phyloP scores from a whole-genome alignment of 1,139 yeast genomes.

The Spathaspora sp. region DNA sequence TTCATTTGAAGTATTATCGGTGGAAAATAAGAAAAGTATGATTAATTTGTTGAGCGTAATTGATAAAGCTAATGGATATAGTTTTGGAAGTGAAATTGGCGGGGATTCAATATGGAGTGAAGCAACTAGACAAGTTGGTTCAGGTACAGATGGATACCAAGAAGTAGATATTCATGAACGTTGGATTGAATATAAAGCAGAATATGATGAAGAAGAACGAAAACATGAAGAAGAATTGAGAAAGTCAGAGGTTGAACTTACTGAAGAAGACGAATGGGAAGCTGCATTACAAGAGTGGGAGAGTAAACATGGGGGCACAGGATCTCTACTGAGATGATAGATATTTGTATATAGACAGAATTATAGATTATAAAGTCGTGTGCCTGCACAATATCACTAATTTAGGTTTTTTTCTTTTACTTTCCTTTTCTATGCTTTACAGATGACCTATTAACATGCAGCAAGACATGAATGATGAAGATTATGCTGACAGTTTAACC shows the following conservation, averaged over 20 bases:
- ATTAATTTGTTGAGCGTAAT: slow-evolving; percentile 71
- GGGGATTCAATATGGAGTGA: slow-evolving; percentile 97
- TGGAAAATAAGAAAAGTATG: slow-evolving; percentile 92
- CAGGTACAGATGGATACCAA: slow-evolving; percentile 37
- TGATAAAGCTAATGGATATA: slow-evolving; percentile 91
- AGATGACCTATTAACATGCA: neutral
- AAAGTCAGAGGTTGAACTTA: slow-evolving; percentile 19
- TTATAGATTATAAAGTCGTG: neutral
- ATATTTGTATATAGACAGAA: neutral
- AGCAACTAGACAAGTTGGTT: slow-evolving; percentile 78
- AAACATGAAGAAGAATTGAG: slow-evolving; percentile 24
- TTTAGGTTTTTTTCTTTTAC: neutral
- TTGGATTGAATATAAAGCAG: slow-evolving; percentile 86
- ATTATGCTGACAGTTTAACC: slow-evolving; percentile 7
- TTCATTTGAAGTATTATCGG: slow-evolving; percentile 82
- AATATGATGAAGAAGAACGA: slow-evolving; percentile 43
- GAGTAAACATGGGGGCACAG: slow-evolving; percentile 17
- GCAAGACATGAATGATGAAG: neutral
- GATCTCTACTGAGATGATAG: slow-evolving; percentile 9
- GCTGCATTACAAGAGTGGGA: slow-evolving; percentile 67
- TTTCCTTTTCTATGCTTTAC: too few relatives aligned
- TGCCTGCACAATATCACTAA: neutral
- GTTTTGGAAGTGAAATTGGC: slow-evolving; percentile 90
- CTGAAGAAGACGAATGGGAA: slow-evolving; percentile 75
- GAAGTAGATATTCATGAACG: slow-evolving; percentile 84